Percentiles rank a stretch among this genome's conserved stretches.
phyloP scores from a whole-genome alignment of 345 rosid genomes.

The Bretschneidera sinensis region DNA sequence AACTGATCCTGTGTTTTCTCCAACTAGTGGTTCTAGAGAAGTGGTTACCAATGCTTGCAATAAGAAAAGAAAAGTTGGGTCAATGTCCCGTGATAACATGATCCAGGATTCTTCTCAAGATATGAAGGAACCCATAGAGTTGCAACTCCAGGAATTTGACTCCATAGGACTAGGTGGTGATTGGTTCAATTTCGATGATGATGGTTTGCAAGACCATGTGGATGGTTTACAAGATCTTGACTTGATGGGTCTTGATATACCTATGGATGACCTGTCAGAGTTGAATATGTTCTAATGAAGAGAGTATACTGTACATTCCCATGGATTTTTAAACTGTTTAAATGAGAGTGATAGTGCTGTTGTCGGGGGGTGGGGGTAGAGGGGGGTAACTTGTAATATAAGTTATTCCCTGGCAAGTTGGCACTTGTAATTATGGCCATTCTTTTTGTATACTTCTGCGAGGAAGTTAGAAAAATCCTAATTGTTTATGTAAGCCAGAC shows the following conservation, averaged over 20 bases:
- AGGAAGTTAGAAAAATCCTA: slow-evolving; percentile 17
- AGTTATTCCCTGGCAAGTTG: slow-evolving; percentile 20
- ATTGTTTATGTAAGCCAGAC: slow-evolving; percentile 22
- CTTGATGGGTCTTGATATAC: slow-evolving; percentile 43
- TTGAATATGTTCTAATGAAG: slow-evolving; percentile 29
- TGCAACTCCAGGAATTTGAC: slow-evolving; percentile 29
- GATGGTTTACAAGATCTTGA: slow-evolving; percentile 45
- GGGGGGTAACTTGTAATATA: slow-evolving; percentile 22
- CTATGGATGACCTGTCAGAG: slow-evolving; percentile 58
- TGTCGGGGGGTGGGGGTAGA: slow-evolving; percentile 18
- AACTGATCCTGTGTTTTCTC: slow-evolving; percentile 12
- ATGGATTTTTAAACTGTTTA: slow-evolving; percentile 24
- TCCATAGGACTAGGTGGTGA: slow-evolving; percentile 33
- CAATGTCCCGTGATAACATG: slow-evolving; percentile 11
- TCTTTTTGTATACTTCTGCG: slow-evolving; percentile 31
- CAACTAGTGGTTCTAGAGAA: slow-evolving; percentile 6
- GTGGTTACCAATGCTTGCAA: neutral
- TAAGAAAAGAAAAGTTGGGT: slow-evolving; percentile 28
- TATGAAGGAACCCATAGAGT: slow-evolving; percentile 23
- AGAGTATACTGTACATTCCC: slow-evolving; percentile 31
- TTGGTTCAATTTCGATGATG: slow-evolving; percentile 43
- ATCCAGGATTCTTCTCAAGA: slow-evolving; percentile 20
- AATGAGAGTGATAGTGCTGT: slow-evolving; percentile 19
- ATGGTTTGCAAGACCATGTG: slow-evolving; percentile 41
- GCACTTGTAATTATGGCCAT: slow-evolving; percentile 41